Base-by-base conservation (phyloP, 192 early-diverging fungal species). In the Spizellomyces punctatus region DNA sequence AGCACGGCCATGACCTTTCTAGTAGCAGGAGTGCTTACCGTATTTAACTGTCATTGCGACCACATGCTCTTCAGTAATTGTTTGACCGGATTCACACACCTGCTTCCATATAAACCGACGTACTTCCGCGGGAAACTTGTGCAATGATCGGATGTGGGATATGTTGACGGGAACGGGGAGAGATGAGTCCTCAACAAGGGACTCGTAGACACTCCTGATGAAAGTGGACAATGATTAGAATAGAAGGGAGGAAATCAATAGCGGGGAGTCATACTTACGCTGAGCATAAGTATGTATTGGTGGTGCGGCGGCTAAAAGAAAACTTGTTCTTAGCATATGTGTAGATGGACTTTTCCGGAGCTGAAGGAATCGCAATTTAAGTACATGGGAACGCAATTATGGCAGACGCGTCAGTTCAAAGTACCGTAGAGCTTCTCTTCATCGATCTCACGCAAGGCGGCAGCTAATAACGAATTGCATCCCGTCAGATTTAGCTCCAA, bases 231-330 rank as follows among this genome's bases (percentile, higher is more conserved):
- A 45, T 46, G 4, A 10, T 19, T n/a, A n/a, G 43, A 19, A 22
- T 12, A 19, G 47, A 27, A 14, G 12, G 44, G n/a, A 12, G n/a
- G 50, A 64, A 17, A 6, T 6, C 42, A 17, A 6, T 8, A 7
- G 6, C 3, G 10, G 63, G 1, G 49, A 65, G 2, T 49, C 5
- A 21, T 7, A 63, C 67, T 66, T 67, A 80, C 80, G 78, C 72
- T 6, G 81, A 80, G 56, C 81, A 82, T 16, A 82, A 67, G 61
- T 82, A 82, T 1, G 81, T 82, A 66, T 82, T 82, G 59, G 81
- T 82, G 46, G 77, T 82, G 3, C 81, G 48, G 1, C 81, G 50
- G 66, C 78, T 82, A 69, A 82, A 82, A 6, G 64, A 49, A 56
- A 82, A 82, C 41, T 67, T 63, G 10, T 73, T 65, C 42, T 76